Evolutionary conservation across 768 basidiomycete species (phyloP), one percentile per base, ranked within the genome.

Genomic region (Calocybe cyanea): DNA sequence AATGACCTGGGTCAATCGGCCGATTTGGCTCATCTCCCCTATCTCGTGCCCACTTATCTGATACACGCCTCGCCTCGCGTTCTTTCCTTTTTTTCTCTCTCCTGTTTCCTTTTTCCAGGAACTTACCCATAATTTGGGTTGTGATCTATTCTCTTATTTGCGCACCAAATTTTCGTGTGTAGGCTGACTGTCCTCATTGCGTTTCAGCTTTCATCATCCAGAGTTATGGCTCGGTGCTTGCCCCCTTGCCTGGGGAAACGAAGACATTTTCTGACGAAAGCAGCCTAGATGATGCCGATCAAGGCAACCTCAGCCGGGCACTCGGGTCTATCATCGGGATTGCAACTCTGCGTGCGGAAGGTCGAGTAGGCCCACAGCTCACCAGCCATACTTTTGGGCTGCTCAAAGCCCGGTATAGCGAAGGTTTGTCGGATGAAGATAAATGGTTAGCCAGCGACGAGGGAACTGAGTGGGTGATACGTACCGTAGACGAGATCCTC

Each of bases 321-420:
- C 61, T 92, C 62, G 83, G 90, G 41, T 92, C 89, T 25, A 78
- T 93, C 32, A 83, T 91, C 50, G 92, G 87, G 23, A 83, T 87
- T 37, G 85, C 92, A 19, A 84, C 88, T 49, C 77, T 95, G 41
- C 84, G 92, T 47, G 82, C 92, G 21, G 90, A 93, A 58, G 82
- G 78, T 21, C 73, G 85, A 37, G 92, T 94, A 50, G 89, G 81
- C 18, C 89, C 92, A 6, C 92, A 95, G 63, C 73, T 95, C 47
- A 84, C 71, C 9, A 92, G 89, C 63, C 92, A 95, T 62, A 84
- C 87, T 39, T 92, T 90, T 64, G 92, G 92, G 10, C 76, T 95
- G 54, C 81, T 92, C 60, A 95, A 93, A 65, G 87, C 89, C 17
- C 83, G 85, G 45, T 58, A 76, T 38, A 70, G 71, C 37, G 75